phyloP scores from a whole-genome alignment of 768 basidiomycete genomes.

The Tricholoma bakamatsutake region DNA sequence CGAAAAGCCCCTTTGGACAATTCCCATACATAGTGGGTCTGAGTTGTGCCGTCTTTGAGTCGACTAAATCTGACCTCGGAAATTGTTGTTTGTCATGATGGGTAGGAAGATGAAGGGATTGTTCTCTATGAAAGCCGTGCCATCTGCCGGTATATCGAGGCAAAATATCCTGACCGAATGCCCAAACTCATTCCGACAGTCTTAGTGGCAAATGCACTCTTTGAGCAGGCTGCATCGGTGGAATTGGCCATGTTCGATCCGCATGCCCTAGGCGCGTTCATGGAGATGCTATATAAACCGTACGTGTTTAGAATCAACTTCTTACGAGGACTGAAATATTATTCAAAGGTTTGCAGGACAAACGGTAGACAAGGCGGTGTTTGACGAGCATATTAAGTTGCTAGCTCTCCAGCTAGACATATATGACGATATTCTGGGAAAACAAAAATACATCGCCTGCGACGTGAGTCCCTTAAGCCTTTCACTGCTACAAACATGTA shows the following conservation, averaged over 20 bases:
- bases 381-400: conserved; percentile 16
- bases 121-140: conserved; percentile 59
- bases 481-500: neutral
- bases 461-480: conserved; percentile 27
- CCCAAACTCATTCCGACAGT: neutral
- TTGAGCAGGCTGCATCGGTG: neutral
- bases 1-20: neutral
- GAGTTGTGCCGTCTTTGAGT: neutral
- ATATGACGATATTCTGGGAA: conserved; percentile 51
- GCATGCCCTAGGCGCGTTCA: neutral
- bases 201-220: neutral
- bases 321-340: neutral
- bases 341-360: neutral
- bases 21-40: neutral
- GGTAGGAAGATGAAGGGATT: conserved; percentile 49
- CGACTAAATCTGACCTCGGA: no score
- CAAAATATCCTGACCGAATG: conserved; percentile 32
- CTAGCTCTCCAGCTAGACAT: conserved; percentile 41
- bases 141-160: conserved; percentile 52
- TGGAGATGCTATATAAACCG: neutral
- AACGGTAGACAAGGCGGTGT: neutral
- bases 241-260: neutral
- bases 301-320: neutral
- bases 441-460: conserved; percentile 47
- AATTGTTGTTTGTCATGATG: neutral